Evolutionary conservation across 1,284 basidiomycete genomes (phyloP), one percentile per base, ranked within the genome.

Genomic region (Apiotrichum akiyoshidainum): DNA sequence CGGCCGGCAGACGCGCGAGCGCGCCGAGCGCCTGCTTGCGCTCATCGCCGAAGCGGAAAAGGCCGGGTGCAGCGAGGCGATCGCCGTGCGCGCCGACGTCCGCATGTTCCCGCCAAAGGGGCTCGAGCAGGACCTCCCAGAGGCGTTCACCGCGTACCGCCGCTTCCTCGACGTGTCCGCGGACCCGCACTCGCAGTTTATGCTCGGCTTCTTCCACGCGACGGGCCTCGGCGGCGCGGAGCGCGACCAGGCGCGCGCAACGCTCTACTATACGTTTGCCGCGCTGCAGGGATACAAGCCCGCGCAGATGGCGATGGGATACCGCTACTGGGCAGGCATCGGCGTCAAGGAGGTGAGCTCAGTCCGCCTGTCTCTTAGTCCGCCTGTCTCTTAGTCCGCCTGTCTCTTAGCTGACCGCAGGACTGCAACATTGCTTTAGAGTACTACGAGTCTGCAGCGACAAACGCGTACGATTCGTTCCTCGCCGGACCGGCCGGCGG

Each of bases 241-340:
- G 34, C 73, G 77, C 33, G 77, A 81, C 57, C 80, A 81, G 61
- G 80, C 76, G 14, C 77, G 78, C 59, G 86, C 95, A 0, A 85
- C 95, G 58, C 80, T 98, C 0, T 91, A 97, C 73, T 92, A 94
- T 73, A 95, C 92, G 0, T 94, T 98, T 70, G 87, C 92, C 2
- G 93, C 92, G 2, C 86, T 92, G 55, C 88, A 88, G 17, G 90
- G 89, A 0, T 84, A 94, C 76, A 85, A 87, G 65, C 86, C 89
- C 6, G 89, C 95, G 0, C 88, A 94, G 73, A 93, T 95, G 89
- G 86, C 92, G 0, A 81, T 99, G 41, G 96, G 87, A 0, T 98
- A 95, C 76, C 85, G 93, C n/a, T 88, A 94, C 72, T 96, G 91
- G 89, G 87, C 88, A 31, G 96, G 96, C 0, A 94, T 99, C 60